These are phyloP conservation scores for Hibiscus syriacus DNA, from an alignment of 345 rosid species.

Conservation along the genomic window DNA sequence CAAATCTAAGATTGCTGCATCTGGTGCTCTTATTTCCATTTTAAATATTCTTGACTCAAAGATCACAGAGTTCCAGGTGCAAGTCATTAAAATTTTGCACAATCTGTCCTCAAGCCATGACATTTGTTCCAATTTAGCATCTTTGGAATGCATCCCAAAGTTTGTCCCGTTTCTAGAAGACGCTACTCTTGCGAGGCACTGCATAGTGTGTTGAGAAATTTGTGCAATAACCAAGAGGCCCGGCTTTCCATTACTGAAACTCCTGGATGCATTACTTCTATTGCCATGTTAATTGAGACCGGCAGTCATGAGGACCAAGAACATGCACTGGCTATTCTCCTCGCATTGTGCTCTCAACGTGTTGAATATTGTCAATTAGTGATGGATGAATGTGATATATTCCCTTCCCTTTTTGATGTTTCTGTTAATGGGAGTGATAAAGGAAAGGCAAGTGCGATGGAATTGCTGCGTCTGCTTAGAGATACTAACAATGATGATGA, in stretches of 20 bases:
- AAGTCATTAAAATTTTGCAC: constrained; percentile 43
- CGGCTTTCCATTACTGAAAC: constrained; percentile 50
- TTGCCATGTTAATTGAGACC: constrained; percentile 55
- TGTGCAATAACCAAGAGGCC: constrained; percentile 46
- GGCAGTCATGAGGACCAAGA: constrained; percentile 58
- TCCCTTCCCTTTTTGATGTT: constrained; percentile 39
- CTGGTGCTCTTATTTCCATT: constrained; percentile 44
- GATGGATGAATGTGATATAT: constrained; percentile 50
- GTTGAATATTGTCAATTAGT: constrained; percentile 47
- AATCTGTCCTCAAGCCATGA: constrained; percentile 52
- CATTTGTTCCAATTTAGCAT: constrained; percentile 33
- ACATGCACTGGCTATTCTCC: constrained; percentile 38
- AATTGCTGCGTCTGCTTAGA: constrained; percentile 60
- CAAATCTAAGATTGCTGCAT: constrained; percentile 37
- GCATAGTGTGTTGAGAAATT: constrained; percentile 40
- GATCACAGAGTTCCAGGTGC: constrained; percentile 30
- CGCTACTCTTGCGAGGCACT: constrained; percentile 28
- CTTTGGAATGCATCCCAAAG: constrained; percentile 41
- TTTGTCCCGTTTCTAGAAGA: constrained; percentile 46
- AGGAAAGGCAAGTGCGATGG: constrained; percentile 47
- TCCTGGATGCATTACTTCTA: constrained; percentile 46
- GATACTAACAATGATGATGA: constrained; percentile 18
- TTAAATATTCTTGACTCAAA: constrained; percentile 36
- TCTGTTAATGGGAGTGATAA: constrained; percentile 57
- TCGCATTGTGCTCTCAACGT: constrained; percentile 30